phyloP scores from a whole-genome alignment of 495 filamentous ascomycete genomes.

The Sphaerosporella brunnea region DNA sequence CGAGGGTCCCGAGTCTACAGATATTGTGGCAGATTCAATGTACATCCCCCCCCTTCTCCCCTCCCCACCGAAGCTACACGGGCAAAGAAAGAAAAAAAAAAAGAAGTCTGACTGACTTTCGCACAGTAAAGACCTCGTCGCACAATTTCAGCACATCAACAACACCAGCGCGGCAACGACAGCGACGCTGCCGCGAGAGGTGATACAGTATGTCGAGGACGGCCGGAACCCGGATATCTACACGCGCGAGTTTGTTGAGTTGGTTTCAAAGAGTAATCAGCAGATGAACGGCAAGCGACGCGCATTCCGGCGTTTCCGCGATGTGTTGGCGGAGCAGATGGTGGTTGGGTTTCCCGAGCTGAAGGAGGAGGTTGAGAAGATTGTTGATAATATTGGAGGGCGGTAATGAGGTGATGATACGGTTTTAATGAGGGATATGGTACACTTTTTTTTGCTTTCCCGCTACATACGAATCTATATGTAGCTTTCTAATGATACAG shows the following conservation, averaged over 20 bases:
- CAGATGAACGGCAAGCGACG: slow-evolving; percentile 62
- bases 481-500: no score
- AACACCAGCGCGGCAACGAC: slow-evolving; percentile 29
- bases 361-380: slow-evolving; percentile 45
- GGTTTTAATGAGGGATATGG: no score
- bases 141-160: slow-evolving; percentile 32
- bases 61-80: slow-evolving; percentile 13
- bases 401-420: no score
- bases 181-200: slow-evolving; percentile 55
- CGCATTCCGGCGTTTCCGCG: slow-evolving; percentile 63
- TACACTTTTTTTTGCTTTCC: not conserved
- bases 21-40: slow-evolving; percentile 32
- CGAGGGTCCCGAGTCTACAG: slow-evolving; percentile 40
- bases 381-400: slow-evolving; percentile 38
- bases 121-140: slow-evolving; percentile 29
- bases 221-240: slow-evolving; percentile 96
- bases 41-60: slow-evolving; percentile 17
- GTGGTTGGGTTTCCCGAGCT: slow-evolving; percentile 59
- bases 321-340: slow-evolving; percentile 70
- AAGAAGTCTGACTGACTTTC: slow-evolving; percentile 30
- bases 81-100: no score
- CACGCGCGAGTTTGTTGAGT: slow-evolving; percentile 90
- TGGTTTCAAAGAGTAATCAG: slow-evolving; percentile 69
- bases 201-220: slow-evolving; percentile 83
- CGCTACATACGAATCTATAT: not conserved